phyloP scores from a whole-genome alignment of 805 yeast genomes.

The Candida incommunis region DNA sequence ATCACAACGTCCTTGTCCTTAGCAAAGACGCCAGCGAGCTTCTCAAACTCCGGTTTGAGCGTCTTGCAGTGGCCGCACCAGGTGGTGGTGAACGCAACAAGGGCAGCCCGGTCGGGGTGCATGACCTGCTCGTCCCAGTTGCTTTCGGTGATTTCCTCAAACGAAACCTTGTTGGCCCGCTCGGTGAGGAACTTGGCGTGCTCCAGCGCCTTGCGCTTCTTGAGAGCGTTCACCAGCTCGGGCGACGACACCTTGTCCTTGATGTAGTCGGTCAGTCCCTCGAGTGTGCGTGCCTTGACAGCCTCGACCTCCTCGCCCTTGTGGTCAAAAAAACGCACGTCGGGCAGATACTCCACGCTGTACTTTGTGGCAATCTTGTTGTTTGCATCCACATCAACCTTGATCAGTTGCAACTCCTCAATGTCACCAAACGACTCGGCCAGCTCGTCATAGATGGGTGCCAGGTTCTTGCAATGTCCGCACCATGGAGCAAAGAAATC shows the following conservation, averaged over 20 bases:
- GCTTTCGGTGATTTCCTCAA: conserved; percentile 21
- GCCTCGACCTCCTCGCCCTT: conserved; percentile 39
- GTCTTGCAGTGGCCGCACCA: conserved; percentile 49
- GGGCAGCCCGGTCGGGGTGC: conserved; percentile 21
- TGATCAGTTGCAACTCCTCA: conserved; percentile 33
- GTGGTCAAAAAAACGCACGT: conserved; percentile 41
- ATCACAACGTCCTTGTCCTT: conserved; percentile 26
- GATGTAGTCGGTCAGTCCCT: conserved; percentile 35
- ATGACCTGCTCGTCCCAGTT: conserved; percentile 31
- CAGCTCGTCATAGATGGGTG: conserved; percentile 72
- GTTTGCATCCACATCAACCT: conserved; percentile 49
- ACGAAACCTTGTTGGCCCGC: neutral
- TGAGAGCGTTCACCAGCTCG: conserved; percentile 3
- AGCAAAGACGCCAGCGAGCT: conserved; percentile 34
- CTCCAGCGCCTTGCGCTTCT: conserved; percentile 1
- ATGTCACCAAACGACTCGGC: conserved; percentile 43
- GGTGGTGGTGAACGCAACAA: conserved; percentile 42
- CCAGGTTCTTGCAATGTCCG: conserved; percentile 84
- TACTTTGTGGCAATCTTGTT: conserved; percentile 35
- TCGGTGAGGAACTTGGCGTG: conserved; percentile 2
- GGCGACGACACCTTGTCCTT: conserved; percentile 18
- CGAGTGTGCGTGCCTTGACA: conserved; percentile 38
- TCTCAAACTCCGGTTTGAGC: conserved; percentile 36
- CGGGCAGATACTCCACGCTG: conserved; percentile 52
- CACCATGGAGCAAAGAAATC: conserved; percentile 77